Percentiles rank a stretch among this genome's conserved stretches.
These are phyloP conservation scores for Emergomyces orientalis DNA, from an alignment of 2,329 filamentous ascomycete species.

Conservation along the genomic window DNA sequence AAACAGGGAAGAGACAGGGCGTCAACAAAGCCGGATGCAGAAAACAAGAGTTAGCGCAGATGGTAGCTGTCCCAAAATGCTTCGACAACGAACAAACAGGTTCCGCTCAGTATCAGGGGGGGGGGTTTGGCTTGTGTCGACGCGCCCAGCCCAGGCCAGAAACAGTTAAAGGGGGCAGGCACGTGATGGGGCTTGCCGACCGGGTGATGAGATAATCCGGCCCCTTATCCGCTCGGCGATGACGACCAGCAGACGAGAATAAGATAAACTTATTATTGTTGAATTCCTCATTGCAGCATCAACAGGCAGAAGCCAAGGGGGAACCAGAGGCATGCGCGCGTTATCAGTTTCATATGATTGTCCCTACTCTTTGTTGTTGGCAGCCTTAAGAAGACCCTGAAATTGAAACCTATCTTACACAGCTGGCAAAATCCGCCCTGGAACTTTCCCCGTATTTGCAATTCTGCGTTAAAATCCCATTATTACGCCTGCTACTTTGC, in stretches of 20 bases:
- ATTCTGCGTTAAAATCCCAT: not conserved
- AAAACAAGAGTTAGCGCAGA: not conserved
- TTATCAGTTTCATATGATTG: not conserved
- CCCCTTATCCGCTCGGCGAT: not conserved
- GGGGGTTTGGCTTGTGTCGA: not conserved
- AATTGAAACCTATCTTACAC: not conserved
- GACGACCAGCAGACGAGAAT: not conserved
- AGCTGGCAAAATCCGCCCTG: not conserved
- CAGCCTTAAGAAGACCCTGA: not conserved
- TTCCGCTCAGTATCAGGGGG: not conserved
- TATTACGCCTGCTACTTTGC: not conserved
- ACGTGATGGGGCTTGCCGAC: not conserved
- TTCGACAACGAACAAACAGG: not conserved
- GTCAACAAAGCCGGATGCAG: not conserved
- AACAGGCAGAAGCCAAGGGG: not conserved
- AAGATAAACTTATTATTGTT: too few species aligned
- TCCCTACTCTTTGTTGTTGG: not conserved
- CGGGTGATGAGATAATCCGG: conserved; percentile 3
- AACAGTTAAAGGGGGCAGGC: not conserved
- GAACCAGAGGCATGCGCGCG: not conserved
- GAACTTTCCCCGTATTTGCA: not conserved
- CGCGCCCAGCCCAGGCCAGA: not conserved
- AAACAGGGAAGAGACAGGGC: not conserved
- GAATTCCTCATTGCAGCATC: not conserved
- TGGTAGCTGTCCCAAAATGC: not conserved